A percentile compares a stretch with the other conserved stretches of the same genome.
Evolutionary conservation across 2,329 filamentous ascomycete genomes (phyloP).

Genomic region (Fusarium fujikuroi): DNA sequence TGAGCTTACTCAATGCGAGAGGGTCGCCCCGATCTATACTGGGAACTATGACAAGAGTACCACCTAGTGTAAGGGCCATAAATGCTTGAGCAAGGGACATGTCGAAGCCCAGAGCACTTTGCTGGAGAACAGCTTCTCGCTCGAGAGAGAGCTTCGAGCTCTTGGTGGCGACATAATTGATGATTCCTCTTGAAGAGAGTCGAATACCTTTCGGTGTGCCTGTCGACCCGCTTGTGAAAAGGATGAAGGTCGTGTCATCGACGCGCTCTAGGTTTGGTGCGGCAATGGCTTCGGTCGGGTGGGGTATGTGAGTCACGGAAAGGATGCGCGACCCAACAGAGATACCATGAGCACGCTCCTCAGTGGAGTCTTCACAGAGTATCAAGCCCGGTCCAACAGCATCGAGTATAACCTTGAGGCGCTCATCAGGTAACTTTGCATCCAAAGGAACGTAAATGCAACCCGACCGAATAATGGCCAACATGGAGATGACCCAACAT

Average conservation of each 20-base stretch:
- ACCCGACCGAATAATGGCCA: background rate
- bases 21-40: background rate
- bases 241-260: background rate
- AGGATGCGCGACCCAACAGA: background rate
- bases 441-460: background rate
- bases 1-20: background rate
- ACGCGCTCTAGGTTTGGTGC: background rate
- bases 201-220: background rate
- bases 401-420: background rate
- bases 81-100: background rate
- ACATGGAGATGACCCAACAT: background rate
- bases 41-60: rapidly evolving
- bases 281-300: rapidly evolving
- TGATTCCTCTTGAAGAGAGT: background rate
- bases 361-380: background rate
- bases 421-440: background rate
- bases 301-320: background rate
- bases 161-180: background rate
- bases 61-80: background rate
- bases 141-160: background rate
- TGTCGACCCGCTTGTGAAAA: background rate
- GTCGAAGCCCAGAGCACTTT: background rate
- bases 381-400: background rate
- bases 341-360: rapidly evolving
- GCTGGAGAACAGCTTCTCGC: background rate